Evolutionary conservation across 129 eudicot genomes (phyloP).

Genomic region (Escallonia rubra): DNA sequence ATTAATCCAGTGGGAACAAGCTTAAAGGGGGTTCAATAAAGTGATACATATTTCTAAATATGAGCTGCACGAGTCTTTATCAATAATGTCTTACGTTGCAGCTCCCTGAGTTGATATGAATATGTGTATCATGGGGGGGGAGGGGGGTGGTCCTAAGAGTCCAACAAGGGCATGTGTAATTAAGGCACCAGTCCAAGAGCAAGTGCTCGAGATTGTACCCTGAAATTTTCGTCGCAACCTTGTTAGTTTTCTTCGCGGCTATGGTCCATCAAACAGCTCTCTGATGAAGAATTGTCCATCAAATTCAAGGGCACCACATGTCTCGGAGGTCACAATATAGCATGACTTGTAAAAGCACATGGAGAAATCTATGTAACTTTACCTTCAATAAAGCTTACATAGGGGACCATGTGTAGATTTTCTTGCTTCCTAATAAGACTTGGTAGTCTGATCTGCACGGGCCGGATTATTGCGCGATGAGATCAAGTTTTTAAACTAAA

Average conservation of each 20-base stretch:
- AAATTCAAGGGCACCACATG: constrained; percentile 2
- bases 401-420: too few relatives aligned
- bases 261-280: constrained; percentile 10
- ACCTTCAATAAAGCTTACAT: too few relatives aligned
- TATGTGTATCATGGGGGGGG: neutral
- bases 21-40: too few relatives aligned
- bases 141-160: neutral
- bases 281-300: neutral
- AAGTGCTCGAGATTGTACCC: neutral
- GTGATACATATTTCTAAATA: too few relatives aligned
- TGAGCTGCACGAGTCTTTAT: too few relatives aligned
- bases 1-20: too few relatives aligned
- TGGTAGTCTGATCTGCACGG: too few relatives aligned
- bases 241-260: neutral
- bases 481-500: too few relatives aligned
- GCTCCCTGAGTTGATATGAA: too few relatives aligned
- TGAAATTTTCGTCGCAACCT: constrained; percentile 6
- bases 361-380: neutral
- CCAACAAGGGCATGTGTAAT: neutral
- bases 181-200: neutral
- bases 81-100: too few relatives aligned
- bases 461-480: too few relatives aligned
- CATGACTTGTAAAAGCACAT: neutral
- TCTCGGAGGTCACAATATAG: neutral
- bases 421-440: too few relatives aligned